Conservation (phyloP, 176 grass and related monocot species). For the Bothriochloa decipiens region DNA sequence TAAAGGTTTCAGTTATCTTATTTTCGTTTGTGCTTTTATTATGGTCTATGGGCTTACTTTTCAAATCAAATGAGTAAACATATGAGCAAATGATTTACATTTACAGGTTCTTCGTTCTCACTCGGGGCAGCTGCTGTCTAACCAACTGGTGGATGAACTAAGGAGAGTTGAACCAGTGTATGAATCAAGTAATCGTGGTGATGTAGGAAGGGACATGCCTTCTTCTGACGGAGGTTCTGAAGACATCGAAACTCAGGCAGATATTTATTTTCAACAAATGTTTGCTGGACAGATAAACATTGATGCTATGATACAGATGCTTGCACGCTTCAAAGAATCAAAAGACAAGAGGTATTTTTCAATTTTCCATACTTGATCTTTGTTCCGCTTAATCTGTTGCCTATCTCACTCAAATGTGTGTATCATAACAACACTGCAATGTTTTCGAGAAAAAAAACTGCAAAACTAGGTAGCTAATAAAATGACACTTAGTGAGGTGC, state of each 20-base stretch:
- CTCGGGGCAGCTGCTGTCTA: conserved; percentile 64
- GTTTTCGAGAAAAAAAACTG: background rate
- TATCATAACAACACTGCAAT: background rate
- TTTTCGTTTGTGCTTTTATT: conserved; percentile 34
- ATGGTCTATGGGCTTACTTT: conserved; percentile 3
- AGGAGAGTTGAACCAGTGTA: conserved; percentile 59
- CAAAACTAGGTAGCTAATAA: background rate
- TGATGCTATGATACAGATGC: conserved; percentile 95
- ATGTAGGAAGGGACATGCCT: conserved; percentile 45
- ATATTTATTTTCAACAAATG: conserved; percentile 92
- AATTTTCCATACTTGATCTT: conserved; percentile 6
- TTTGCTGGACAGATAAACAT: conserved; percentile 80
- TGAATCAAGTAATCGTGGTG: conserved; percentile 54
- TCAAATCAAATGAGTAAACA: conserved; percentile 32
- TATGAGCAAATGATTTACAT: conserved; percentile 24
- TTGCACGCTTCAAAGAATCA: conserved; percentile 90
- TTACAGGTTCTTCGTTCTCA: conserved; percentile 78
- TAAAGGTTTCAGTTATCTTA: conserved; percentile 59
- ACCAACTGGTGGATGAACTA: conserved; percentile 77
- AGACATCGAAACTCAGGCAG: conserved; percentile 73
- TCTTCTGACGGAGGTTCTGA: conserved; percentile 60
- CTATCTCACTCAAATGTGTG: background rate
- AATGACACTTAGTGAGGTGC: background rate
- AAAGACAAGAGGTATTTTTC: conserved; percentile 64
- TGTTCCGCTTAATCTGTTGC: conserved; percentile 20